Evolutionary conservation across 371 early-diverging fungal genomes (phyloP).

Genomic region (Syncephalastrum racemosum): DNA sequence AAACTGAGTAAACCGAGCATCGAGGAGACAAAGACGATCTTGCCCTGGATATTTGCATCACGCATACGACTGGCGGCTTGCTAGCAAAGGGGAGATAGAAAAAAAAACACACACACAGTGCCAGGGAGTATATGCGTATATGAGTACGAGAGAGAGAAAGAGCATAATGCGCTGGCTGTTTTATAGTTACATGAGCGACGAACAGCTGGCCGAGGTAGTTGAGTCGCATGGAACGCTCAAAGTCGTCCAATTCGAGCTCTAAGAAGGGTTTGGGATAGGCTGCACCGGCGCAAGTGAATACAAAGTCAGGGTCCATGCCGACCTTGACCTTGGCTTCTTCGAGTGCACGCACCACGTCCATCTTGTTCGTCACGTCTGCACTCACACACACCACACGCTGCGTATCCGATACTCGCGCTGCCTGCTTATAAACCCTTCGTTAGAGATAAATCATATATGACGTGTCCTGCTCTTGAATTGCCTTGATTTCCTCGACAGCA

Average conservation of each 20-base stretch:
- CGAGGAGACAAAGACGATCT: constrained; percentile 81
- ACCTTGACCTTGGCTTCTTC: constrained; percentile 59
- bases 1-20: constrained; percentile 75
- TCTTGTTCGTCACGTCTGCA: constrained; percentile 62
- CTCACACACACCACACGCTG: constrained; percentile 55
- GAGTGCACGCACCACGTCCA: constrained; percentile 58
- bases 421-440: neutral
- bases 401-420: neutral
- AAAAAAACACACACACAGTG: too few species aligned
- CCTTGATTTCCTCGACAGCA: constrained; percentile 61
- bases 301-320: constrained; percentile 65
- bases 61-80: constrained; percentile 71
- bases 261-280: constrained; percentile 74
- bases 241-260: constrained; percentile 64
- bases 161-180: neutral
- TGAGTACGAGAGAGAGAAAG: too few species aligned
- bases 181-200: constrained; percentile 63
- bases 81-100: constrained; percentile 29
- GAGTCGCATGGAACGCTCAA: constrained; percentile 62
- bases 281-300: constrained; percentile 82
- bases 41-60: constrained; percentile 60
- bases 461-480: constrained; percentile 5
- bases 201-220: constrained; percentile 86
- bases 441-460: neutral
- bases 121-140: too few species aligned